Conservation (phyloP, 768 basidiomycete genomes). For the Tylopilus sp. region DNA sequence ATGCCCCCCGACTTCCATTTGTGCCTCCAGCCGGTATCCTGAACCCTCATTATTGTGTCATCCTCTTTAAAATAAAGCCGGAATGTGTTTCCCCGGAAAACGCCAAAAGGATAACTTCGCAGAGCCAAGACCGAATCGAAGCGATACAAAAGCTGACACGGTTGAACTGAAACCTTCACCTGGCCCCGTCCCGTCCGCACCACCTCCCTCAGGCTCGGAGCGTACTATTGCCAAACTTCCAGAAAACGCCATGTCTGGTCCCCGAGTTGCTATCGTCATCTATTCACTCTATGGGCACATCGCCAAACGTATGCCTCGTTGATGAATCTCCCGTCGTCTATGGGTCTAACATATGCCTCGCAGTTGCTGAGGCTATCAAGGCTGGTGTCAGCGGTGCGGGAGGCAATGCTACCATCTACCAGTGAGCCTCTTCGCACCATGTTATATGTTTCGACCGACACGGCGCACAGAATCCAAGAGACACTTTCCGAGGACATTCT, state of each 20-base stretch:
- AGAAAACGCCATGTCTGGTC: slow-evolving; percentile 18
- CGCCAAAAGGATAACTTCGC: slow-evolving; percentile 35
- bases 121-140: slow-evolving; percentile 20
- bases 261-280: slow-evolving; percentile 44
- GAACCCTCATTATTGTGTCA: slow-evolving; percentile 1
- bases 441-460: background rate
- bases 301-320: slow-evolving; percentile 36
- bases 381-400: slow-evolving; percentile 41
- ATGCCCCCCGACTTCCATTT: background rate
- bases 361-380: slow-evolving; percentile 37
- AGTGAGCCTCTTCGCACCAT: slow-evolving; percentile 31
- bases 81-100: slow-evolving; percentile 41
- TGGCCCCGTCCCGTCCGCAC: background rate
- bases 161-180: slow-evolving; percentile 3
- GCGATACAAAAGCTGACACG: slow-evolving; percentile 10
- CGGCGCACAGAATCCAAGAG: slow-evolving; percentile 61
- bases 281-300: slow-evolving; percentile 53
- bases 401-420: slow-evolving; percentile 43
- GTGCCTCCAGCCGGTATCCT: background rate
- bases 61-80: background rate
- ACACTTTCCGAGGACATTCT: slow-evolving; percentile 75
- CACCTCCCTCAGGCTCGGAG: background rate
- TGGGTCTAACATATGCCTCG: background rate
- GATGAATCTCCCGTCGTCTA: background rate
- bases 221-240: background rate